Evolutionary conservation across 352 stramenopile genomes (phyloP).

Genomic region (Globisporangium carolinianum): DNA sequence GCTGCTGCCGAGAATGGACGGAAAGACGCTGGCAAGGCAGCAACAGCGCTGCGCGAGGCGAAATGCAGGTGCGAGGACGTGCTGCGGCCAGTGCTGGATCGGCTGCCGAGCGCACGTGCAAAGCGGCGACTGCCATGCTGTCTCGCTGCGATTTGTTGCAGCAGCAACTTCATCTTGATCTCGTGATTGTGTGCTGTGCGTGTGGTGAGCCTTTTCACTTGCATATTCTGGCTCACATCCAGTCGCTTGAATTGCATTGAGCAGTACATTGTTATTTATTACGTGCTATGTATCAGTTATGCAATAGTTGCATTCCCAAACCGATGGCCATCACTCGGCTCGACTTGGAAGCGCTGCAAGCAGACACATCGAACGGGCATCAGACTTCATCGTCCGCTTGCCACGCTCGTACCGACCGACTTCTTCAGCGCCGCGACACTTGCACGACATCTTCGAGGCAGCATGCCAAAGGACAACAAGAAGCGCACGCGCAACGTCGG

Average conservation of each 20-base stretch:
- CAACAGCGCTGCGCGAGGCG: no score
- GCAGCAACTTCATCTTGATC: background rate
- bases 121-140: background rate
- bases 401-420: no score
- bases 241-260: no score
- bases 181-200: no score
- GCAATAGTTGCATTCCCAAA: background rate
- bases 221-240: no score
- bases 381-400: no score
- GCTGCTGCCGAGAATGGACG: constrained; percentile 16
- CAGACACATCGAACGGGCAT: no score
- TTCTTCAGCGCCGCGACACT: background rate
- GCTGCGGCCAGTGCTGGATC: no score
- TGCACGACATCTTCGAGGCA: background rate
- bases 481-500: constrained; percentile 69
- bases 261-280: background rate
- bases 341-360: background rate
- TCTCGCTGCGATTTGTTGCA: no score
- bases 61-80: no score
- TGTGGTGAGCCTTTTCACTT: no score
- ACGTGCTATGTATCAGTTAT: background rate
- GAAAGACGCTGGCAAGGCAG: background rate
- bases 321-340: constrained; percentile 4
- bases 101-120: background rate
- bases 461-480: constrained; percentile 89